Evolutionary conservation across 2,329 filamentous ascomycete genomes (phyloP).

Genomic region (Clarireedia homoeocarpa): DNA sequence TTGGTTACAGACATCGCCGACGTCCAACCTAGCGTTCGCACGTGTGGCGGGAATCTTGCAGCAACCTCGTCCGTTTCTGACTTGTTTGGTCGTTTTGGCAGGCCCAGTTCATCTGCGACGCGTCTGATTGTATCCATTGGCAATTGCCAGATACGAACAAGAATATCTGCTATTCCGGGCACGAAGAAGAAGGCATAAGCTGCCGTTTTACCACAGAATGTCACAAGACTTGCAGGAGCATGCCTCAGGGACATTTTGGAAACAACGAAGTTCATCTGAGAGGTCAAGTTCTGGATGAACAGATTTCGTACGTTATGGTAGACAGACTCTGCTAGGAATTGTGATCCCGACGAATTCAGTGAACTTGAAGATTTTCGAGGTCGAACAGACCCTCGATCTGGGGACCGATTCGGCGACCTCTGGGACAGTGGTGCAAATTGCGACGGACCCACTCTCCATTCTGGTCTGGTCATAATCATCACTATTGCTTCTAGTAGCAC

Average conservation of each 20-base stretch:
- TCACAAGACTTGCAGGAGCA: conserved; percentile 45
- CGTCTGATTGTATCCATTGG: conserved; percentile 51
- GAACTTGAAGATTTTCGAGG: conserved; percentile 40
- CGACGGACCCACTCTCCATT: conserved; percentile 58
- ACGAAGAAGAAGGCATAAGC: conserved; percentile 71
- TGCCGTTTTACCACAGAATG: conserved; percentile 65
- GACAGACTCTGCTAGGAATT: conserved; percentile 62
- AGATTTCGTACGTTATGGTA: conserved; percentile 65
- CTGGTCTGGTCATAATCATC: conserved; percentile 62
- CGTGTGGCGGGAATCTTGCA: conserved; percentile 33
- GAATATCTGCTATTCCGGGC: conserved; percentile 59
- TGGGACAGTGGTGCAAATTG: conserved; percentile 44
- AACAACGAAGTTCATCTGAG: conserved; percentile 64
- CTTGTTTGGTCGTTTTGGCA: conserved; percentile 47
- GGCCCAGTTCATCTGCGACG: conserved; percentile 51
- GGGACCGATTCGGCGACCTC: conserved; percentile 29
- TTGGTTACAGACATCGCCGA: conserved; percentile 49
- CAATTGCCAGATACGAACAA: conserved; percentile 58
- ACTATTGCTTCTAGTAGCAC: conserved; percentile 61
- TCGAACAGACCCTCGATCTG: conserved; percentile 10
- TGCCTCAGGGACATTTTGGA: conserved; percentile 65
- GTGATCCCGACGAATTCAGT: conserved; percentile 49
- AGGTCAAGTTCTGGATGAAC: conserved; percentile 60
- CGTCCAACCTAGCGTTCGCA: conserved; percentile 53
- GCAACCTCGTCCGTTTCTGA: conserved; percentile 31